phyloP scores from a whole-genome alignment of 345 rosid genomes.

The Conringia planisiliqua region DNA sequence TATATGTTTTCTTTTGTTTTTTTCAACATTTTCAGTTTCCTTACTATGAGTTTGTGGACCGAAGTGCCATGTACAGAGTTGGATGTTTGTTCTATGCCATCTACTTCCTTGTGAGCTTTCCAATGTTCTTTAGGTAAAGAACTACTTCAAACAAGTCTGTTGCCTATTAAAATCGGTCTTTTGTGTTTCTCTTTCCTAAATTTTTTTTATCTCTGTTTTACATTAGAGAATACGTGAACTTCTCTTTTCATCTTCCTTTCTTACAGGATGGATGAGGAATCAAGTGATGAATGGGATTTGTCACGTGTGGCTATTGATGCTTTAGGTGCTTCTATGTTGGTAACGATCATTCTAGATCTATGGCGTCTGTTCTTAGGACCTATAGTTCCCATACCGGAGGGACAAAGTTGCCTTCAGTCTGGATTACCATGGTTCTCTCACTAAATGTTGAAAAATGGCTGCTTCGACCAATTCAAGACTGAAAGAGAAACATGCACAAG shows the following conservation, averaged over 20 bases:
- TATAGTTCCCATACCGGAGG: constrained; percentile 52
- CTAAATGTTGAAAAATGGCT: constrained; percentile 14
- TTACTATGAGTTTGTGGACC: constrained; percentile 90
- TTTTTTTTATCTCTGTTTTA: not conserved
- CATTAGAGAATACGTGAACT: not conserved
- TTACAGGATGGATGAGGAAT: constrained; percentile 86
- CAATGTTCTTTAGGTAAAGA: constrained; percentile 94
- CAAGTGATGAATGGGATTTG: constrained; percentile 73
- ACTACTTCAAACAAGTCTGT: not conserved
- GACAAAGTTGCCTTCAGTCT: constrained; percentile 59
- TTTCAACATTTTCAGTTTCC: constrained; percentile 69
- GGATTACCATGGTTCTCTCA: constrained; percentile 79
- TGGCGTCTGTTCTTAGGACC: constrained; percentile 98
- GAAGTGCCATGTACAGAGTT: constrained; percentile 91
- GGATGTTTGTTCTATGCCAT: constrained; percentile 96
- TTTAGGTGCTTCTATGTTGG: constrained; percentile 94
- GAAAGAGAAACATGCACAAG: not conserved
- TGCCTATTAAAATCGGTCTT: not conserved
- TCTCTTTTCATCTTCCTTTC: not conserved
- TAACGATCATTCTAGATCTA: constrained; percentile 86
- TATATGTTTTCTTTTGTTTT: not conserved
- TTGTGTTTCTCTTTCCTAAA: not conserved
- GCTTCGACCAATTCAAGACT: constrained; percentile 6
- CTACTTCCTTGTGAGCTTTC: constrained; percentile 95
- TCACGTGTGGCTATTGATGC: constrained; percentile 88